A percentile compares a stretch with the other conserved stretches of the same genome.
Evolutionary conservation across 176 grass and related monocot species (phyloP).

Genomic region (Eragrostis nindensis): DNA sequence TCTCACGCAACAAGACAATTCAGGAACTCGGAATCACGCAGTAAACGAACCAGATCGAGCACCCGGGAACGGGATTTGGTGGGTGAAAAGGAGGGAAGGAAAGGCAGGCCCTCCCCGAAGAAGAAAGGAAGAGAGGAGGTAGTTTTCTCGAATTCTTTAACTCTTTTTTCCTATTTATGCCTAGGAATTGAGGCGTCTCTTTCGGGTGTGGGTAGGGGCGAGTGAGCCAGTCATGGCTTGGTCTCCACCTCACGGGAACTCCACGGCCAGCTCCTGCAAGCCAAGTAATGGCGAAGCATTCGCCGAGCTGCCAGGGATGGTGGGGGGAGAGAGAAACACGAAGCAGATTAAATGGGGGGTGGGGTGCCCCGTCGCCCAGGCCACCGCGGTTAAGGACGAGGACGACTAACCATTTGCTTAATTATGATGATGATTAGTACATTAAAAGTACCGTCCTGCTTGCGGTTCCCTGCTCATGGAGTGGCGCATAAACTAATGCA

Average conservation of each 20-base stretch:
- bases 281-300: slow-evolving; percentile 57
- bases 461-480: slow-evolving; percentile 12
- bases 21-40: slow-evolving; percentile 19
- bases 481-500: slow-evolving; percentile 37
- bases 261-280: slow-evolving; percentile 58
- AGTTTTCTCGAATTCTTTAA: slow-evolving; percentile 31
- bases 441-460: slow-evolving; percentile 24
- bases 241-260: slow-evolving; percentile 63
- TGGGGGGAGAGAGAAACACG: background rate
- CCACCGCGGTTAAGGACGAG: slow-evolving; percentile 41
- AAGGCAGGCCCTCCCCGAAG: background rate
- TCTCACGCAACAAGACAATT: slow-evolving; percentile 6
- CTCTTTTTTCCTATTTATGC: slow-evolving; percentile 40
- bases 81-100: slow-evolving; percentile 20
- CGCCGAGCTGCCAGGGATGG: slow-evolving; percentile 26
- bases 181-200: slow-evolving; percentile 65
- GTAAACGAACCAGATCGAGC: slow-evolving; percentile 55
- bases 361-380: slow-evolving; percentile 29
- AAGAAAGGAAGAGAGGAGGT: slow-evolving; percentile 14
- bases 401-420: slow-evolving; percentile 44
- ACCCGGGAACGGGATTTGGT: slow-evolving; percentile 37
- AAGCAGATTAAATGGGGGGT: slow-evolving; percentile 41
- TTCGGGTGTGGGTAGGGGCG: slow-evolving; percentile 48
- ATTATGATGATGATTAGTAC: slow-evolving; percentile 43
- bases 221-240: slow-evolving; percentile 36